A percentile compares a stretch with the other conserved stretches of the same genome.
Evolutionary conservation across 768 basidiomycete genomes (phyloP).

Genomic region (Rhodotorula toruloides): DNA sequence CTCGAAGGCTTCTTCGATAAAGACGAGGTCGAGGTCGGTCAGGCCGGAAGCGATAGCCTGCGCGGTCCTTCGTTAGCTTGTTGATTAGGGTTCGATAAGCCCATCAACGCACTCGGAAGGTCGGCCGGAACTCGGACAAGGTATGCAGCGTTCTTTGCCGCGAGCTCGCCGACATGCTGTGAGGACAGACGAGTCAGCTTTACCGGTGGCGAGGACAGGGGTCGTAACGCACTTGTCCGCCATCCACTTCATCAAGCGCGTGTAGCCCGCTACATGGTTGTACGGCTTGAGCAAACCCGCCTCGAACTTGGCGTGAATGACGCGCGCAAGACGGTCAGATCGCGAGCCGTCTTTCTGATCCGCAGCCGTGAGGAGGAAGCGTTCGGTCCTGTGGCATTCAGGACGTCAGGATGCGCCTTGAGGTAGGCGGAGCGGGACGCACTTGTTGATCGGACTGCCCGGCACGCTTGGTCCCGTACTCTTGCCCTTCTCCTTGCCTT

Average conservation of each 20-base stretch:
- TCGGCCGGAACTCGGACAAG: slow-evolving; percentile 52
- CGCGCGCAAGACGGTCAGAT: slow-evolving; percentile 79
- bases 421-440: neutral
- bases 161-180: slow-evolving; percentile 79
- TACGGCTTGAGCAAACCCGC: slow-evolving; percentile 91
- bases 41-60: slow-evolving; percentile 67
- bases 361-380: slow-evolving; percentile 84
- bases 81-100: slow-evolving; percentile 3
- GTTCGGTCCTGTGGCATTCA: slow-evolving; percentile 61
- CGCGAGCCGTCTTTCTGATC: slow-evolving; percentile 88
- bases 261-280: slow-evolving; percentile 94
- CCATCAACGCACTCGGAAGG: slow-evolving; percentile 48
- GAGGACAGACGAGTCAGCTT: neutral
- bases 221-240: slow-evolving; percentile 64
- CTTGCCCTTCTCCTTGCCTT: slow-evolving; percentile 1
- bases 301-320: slow-evolving; percentile 94
- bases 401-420: neutral
- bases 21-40: slow-evolving; percentile 83
- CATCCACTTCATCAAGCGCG: slow-evolving; percentile 88
- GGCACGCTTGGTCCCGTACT: slow-evolving; percentile 27
- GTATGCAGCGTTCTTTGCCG: slow-evolving; percentile 88
- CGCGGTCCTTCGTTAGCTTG: too few species aligned
- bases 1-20: slow-evolving; percentile 97
- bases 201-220: neutral
- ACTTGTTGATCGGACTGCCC: slow-evolving; percentile 35